A percentile compares a stretch with the other conserved stretches of the same genome.
Evolutionary conservation across 352 stramenopile species (phyloP).

Genomic region (Phytophthora pseudosyringae): DNA sequence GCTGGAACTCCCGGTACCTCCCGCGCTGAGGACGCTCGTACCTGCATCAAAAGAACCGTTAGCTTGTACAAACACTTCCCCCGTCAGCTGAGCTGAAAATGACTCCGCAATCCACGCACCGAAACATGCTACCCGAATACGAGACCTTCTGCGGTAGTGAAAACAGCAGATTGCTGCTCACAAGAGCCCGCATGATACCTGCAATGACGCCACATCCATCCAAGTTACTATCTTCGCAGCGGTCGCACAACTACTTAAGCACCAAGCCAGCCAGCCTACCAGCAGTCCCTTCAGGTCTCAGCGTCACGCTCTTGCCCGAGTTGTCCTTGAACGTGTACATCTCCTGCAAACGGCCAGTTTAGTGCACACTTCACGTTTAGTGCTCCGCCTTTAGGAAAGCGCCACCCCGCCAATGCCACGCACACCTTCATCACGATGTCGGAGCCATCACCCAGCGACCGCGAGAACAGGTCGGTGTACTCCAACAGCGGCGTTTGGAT

Average conservation of each 20-base stretch:
- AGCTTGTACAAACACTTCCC: background rate
- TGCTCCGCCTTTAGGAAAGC: background rate
- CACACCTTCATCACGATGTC: slow-evolving; percentile 90
- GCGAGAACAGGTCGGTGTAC: slow-evolving; percentile 86
- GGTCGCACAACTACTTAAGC: background rate
- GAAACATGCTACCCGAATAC: slow-evolving; percentile 89
- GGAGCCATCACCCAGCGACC: slow-evolving; percentile 82
- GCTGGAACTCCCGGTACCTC: slow-evolving; percentile 89
- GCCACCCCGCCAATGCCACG: background rate
- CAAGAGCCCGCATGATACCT: slow-evolving; percentile 79
- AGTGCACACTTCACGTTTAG: background rate
- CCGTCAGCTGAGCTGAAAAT: background rate
- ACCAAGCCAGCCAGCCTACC: slow-evolving; percentile 34
- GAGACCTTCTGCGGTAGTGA: slow-evolving; percentile 82
- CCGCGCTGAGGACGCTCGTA: slow-evolving; percentile 89
- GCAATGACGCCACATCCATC: background rate
- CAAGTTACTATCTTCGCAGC: background rate
- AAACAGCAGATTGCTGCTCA: slow-evolving; percentile 81
- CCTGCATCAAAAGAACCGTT: slow-evolving; percentile 34
- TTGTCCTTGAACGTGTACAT: slow-evolving; percentile 93
- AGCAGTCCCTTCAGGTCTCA: slow-evolving; percentile 86
- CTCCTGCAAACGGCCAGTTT: slow-evolving; percentile 49
- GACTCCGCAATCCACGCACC: slow-evolving; percentile 41
- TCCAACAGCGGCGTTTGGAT: slow-evolving; percentile 88
- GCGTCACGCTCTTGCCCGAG: slow-evolving; percentile 85